Evolutionary conservation across 1,284 basidiomycete genomes (phyloP), one percentile per base, ranked within the genome.

Genomic region (Cutaneotrichosporon daszewskae): DNA sequence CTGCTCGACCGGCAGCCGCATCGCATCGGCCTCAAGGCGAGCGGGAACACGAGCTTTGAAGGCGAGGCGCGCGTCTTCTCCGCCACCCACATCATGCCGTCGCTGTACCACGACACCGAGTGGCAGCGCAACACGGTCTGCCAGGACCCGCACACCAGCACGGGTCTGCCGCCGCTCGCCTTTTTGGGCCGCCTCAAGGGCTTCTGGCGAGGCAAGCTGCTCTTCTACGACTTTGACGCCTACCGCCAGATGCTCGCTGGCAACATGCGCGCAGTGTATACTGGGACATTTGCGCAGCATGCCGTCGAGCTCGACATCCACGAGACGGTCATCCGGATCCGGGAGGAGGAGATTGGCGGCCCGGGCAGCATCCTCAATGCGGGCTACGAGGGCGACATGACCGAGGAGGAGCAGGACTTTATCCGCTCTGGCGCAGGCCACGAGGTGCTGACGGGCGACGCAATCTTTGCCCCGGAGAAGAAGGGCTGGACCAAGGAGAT

Each of bases 211-310:
- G 76, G 75, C 2, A 62, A 72, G n/a, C 74, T 75, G 51, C 60
- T 72, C 36, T 77, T 76, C 52, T 76, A 75, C 55, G 74, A 77
- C 53, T 76, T 76, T 47, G 73, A 75, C 34, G 66, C 68, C 25
- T 77, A 77, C 43, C 66, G 74, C 23, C 66, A 75, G 38, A 72
- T 77, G 59, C 58, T 76, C 2, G 67, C 62, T 2, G 76, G 75
- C 0, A 58, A 73, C 36, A 67, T 75, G 49, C 48, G 64, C 0
- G 59, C 57, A 3, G 52, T 74, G 11, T 74, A 73, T 44, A 69
- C 69, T 16, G 66, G 64, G 3, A 60, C 59, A 2, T 71, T 68
- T 45, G 62, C 62, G 2, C 59, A 63, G 31, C 67, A 71, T 32
- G 60, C 53, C 1, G 56, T 55, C 8, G 68, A 72, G 49, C 53